Conservation (phyloP, 1,284 basidiomycete species). For the Fomitopsis pinicola region DNA sequence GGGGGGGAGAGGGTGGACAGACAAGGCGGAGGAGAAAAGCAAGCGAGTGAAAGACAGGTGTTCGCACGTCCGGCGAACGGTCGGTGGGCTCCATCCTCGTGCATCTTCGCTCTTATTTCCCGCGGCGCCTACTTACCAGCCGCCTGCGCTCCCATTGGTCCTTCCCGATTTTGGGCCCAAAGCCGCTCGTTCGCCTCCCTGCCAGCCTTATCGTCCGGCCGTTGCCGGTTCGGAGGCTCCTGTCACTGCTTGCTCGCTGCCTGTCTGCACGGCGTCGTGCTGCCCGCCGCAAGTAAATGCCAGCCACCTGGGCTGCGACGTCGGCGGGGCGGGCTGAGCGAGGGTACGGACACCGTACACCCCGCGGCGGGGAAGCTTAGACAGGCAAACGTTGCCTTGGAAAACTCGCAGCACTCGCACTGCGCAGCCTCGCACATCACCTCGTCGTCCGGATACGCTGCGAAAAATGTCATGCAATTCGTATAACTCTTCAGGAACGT, state of each 20-base stretch:
- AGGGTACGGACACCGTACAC: neutral
- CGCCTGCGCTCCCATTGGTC: neutral
- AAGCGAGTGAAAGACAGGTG: neutral
- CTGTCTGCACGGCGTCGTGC: neutral
- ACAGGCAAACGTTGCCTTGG: neutral
- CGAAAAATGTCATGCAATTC: neutral
- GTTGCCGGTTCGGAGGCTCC: neutral
- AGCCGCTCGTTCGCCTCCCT: neutral
- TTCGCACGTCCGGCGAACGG: constrained; percentile 3
- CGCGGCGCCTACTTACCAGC: neutral
- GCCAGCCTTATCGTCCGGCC: neutral
- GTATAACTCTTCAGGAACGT: neutral
- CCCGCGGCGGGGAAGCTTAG: neutral
- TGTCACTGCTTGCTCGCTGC: neutral
- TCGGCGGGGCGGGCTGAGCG: neutral
- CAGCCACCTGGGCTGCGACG: neutral
- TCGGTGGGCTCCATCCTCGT: neutral
- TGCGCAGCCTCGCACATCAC: neutral
- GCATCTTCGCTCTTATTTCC: neutral
- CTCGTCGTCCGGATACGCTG: neutral
- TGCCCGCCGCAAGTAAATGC: neutral
- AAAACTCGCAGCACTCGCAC: neutral
- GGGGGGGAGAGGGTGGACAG: neutral
- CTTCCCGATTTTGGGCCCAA: neutral
- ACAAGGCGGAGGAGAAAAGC: neutral